Evolutionary conservation across 805 yeast species (phyloP).

Genomic region (Candida loeiensis): DNA sequence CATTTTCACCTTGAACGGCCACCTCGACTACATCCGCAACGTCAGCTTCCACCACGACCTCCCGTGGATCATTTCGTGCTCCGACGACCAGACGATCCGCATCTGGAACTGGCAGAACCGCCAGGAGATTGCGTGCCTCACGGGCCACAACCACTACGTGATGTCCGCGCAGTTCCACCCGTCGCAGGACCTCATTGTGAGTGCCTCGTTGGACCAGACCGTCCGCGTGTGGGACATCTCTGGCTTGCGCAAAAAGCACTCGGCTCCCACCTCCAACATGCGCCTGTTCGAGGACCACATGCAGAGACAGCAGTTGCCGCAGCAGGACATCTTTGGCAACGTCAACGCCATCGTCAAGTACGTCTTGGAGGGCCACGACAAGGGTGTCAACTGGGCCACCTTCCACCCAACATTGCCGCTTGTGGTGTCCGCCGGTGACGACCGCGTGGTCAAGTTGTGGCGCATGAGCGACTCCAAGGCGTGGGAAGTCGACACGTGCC

Average conservation of each 20-base stretch:
- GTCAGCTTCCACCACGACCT: slow-evolving; percentile 92
- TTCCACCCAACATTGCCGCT: slow-evolving; percentile 96
- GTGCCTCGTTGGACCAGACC: slow-evolving; percentile 96
- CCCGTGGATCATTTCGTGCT: slow-evolving; percentile 95
- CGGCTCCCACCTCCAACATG: slow-evolving; percentile 60
- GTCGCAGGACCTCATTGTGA: slow-evolving; percentile 86
- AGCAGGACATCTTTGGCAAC: slow-evolving; percentile 92
- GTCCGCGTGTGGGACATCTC: slow-evolving; percentile 98
- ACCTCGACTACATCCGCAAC: slow-evolving; percentile 91
- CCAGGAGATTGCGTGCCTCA: slow-evolving; percentile 92
- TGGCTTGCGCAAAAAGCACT: slow-evolving; percentile 90
- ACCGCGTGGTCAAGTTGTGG: slow-evolving; percentile 93
- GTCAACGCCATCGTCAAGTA: slow-evolving; percentile 93
- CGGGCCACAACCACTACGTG: slow-evolving; percentile 98
- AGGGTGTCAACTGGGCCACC: slow-evolving; percentile 98
- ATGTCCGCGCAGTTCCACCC: slow-evolving; percentile 99
- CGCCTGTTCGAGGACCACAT: slow-evolving; percentile 60
- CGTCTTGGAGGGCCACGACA: slow-evolving; percentile 95
- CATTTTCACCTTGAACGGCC: slow-evolving; percentile 87
- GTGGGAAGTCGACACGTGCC: slow-evolving; percentile 98
- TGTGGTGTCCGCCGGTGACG: slow-evolving; percentile 95
- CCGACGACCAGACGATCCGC: slow-evolving; percentile 97
- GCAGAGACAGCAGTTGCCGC: slow-evolving; percentile 63
- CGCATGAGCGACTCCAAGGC: slow-evolving; percentile 97
- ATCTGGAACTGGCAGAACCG: slow-evolving; percentile 99